phyloP scores from a whole-genome alignment of 257 asterid genomes.

The Penstemon barbatus region DNA sequence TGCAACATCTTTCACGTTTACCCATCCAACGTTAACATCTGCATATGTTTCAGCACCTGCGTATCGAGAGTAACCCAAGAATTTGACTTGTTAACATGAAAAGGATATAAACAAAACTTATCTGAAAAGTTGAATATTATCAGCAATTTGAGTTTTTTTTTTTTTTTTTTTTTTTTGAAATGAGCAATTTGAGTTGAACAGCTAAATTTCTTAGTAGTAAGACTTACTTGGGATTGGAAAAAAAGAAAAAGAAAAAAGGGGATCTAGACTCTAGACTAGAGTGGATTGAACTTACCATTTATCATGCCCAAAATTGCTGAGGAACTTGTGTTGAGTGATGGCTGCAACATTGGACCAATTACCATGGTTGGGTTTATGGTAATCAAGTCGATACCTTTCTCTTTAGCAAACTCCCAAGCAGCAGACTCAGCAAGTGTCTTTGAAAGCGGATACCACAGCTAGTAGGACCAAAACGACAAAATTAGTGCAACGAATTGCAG shows the following conservation, averaged over 20 bases:
- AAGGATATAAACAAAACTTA: too few species aligned
- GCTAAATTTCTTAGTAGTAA: too few species aligned
- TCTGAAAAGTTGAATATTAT: too few species aligned
- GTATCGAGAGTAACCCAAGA: not conserved
- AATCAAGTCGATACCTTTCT: conserved; percentile 28
- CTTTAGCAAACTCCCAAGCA: conserved; percentile 31
- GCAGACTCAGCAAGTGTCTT: conserved; percentile 54
- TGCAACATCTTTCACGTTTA: conserved; percentile 24
- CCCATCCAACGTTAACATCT: conserved; percentile 16
- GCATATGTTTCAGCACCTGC: conserved; percentile 25
- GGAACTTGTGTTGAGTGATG: conserved; percentile 28
- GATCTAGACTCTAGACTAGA: too few species aligned
- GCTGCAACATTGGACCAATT: conserved; percentile 28
- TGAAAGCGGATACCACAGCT: conserved; percentile 62
- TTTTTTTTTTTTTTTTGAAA: too few species aligned
- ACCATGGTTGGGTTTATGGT: conserved; percentile 24
- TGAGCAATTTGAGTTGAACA: too few species aligned
- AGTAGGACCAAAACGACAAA: not conserved
- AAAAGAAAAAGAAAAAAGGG: too few species aligned
- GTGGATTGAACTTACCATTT: conserved; percentile 13
- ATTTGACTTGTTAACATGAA: too few species aligned
- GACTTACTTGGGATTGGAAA: too few species aligned
- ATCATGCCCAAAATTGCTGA: conserved; percentile 16
- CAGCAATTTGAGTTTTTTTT: too few species aligned
- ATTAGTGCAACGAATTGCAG: too few species aligned